phyloP scores from a whole-genome alignment of 169 alveolate genomes.

The Besnoitia besnoiti region DNA sequence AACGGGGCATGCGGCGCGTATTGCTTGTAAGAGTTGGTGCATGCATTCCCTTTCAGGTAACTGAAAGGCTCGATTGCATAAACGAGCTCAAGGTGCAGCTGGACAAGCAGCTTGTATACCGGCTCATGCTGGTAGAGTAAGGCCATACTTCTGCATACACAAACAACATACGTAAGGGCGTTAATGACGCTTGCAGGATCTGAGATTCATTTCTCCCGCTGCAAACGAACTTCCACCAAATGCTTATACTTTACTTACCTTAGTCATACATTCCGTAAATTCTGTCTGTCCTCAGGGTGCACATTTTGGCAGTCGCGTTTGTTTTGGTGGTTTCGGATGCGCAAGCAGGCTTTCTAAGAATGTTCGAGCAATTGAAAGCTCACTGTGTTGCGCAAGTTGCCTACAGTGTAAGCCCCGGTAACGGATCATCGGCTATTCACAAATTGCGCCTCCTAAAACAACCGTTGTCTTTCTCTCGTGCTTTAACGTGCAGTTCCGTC shows the following conservation, averaged over 20 bases:
- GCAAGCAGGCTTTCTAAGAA: background rate
- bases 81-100: background rate
- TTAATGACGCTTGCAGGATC: too few relatives aligned
- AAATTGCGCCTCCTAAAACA: background rate
- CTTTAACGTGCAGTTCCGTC: constrained; percentile 7
- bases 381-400: constrained; percentile 15
- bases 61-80: constrained; percentile 8
- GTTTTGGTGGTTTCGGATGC: background rate
- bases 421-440: background rate
- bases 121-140: constrained; percentile 20
- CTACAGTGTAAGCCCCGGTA: background rate
- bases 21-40: too few relatives aligned
- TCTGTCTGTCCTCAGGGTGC: background rate
- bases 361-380: background rate
- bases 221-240: background rate
- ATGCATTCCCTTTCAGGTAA: background rate
- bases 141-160: background rate
- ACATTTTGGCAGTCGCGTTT: background rate
- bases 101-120: constrained; percentile 28
- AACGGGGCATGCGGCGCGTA: too few relatives aligned
- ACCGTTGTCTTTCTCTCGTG: background rate
- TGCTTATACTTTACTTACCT: background rate
- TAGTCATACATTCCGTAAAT: background rate
- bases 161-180: too few relatives aligned
- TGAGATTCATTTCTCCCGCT: too few relatives aligned